Percentiles rank a stretch among this genome's conserved stretches.
These are phyloP conservation scores for Oenanthe sinensis DNA, from an alignment of 129 eudicot species.

Conservation along the genomic window DNA sequence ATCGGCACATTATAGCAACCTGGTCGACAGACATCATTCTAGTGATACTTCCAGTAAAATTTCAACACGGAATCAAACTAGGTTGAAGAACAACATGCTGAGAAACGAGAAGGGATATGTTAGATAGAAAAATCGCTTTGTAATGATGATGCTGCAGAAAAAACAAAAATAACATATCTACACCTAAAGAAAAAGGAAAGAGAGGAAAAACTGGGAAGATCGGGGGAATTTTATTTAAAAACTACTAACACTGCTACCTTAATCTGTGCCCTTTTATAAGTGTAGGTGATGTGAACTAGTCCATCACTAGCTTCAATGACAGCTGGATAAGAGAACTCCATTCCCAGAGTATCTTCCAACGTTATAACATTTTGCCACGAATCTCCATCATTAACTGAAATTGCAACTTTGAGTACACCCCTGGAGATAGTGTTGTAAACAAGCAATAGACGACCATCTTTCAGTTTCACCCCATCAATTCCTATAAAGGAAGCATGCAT, in stretches of 20 bases:
- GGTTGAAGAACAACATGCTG: slow-evolving; percentile 9
- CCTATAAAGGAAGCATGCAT: slow-evolving; percentile 25
- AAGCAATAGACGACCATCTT: slow-evolving; percentile 64
- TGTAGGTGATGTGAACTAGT: slow-evolving; percentile 66
- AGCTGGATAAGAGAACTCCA: slow-evolving; percentile 92
- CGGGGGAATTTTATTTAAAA: neutral
- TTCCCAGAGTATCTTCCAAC: slow-evolving; percentile 52
- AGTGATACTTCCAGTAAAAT: neutral
- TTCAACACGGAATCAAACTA: neutral
- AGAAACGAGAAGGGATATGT: neutral
- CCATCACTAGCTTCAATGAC: slow-evolving; percentile 69
- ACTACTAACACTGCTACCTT: slow-evolving; percentile 53
- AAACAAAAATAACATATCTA: neutral
- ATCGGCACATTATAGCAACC: neutral
- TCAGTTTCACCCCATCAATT: slow-evolving; percentile 87
- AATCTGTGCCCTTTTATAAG: slow-evolving; percentile 72
- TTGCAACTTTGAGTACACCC: slow-evolving; percentile 55
- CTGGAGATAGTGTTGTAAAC: slow-evolving; percentile 75
- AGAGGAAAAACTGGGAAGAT: neutral
- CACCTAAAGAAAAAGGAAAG: too few species aligned
- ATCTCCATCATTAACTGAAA: slow-evolving; percentile 68
- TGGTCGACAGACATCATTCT: neutral
- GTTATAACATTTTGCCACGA: slow-evolving; percentile 62
- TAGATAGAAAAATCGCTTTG: neutral
- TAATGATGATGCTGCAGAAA: neutral